Percentiles rank a stretch among this genome's conserved stretches.
phyloP scores from a whole-genome alignment of 2,329 filamentous ascomycete genomes.

The Sphaerulina musiva region DNA sequence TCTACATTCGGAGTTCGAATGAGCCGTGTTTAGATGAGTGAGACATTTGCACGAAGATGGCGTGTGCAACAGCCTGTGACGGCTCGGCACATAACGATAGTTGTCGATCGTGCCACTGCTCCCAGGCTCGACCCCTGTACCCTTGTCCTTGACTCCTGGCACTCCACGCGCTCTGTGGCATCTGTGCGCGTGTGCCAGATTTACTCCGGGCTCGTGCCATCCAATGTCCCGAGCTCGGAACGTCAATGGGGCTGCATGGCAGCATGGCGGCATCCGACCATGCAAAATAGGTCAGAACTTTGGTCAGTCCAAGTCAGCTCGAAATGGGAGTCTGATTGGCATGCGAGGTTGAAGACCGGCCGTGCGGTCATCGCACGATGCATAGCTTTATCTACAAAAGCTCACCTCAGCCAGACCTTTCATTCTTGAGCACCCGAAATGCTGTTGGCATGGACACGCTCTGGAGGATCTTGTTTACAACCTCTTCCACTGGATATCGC shows the following conservation, averaged over 20 bases:
- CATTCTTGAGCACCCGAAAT: background rate
- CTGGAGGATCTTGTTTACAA: background rate
- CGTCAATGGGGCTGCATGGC: background rate
- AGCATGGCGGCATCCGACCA: background rate
- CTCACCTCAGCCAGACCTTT: background rate
- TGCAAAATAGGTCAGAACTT: background rate
- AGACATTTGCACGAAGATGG: too few relatives aligned
- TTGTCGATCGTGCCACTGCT: background rate
- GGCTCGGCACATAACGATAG: background rate
- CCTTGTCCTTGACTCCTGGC: background rate
- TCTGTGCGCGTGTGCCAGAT: background rate
- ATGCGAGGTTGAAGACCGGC: background rate
- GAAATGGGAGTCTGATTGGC: background rate
- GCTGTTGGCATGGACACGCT: background rate
- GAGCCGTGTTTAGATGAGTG: too few relatives aligned
- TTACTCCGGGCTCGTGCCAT: slow-evolving; percentile 7
- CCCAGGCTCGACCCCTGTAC: background rate
- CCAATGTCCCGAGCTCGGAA: background rate
- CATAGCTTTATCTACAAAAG: background rate
- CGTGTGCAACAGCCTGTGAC: background rate
- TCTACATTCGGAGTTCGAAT: too few relatives aligned
- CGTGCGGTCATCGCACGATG: background rate
- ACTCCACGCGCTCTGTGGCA: background rate
- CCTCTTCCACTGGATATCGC: background rate
- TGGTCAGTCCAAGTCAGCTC: background rate